Percentiles rank a stretch among this genome's conserved stretches.
Evolutionary conservation across 306 rosid species (phyloP).

Genomic region (Cucumis melo): DNA sequence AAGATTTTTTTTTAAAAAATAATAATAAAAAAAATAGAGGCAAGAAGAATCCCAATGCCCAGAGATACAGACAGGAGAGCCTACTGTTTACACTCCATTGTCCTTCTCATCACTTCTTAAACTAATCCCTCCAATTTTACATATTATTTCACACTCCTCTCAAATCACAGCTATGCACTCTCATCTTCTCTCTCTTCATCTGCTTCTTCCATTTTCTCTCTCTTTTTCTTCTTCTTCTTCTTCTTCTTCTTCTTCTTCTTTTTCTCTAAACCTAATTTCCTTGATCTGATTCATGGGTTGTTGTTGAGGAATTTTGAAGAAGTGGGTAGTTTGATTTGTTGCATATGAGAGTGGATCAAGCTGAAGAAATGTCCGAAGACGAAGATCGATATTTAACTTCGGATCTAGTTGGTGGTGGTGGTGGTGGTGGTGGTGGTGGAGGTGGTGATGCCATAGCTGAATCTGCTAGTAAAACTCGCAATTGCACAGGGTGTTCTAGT

Average conservation of each 20-base stretch:
- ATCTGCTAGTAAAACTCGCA: constrained; percentile 36
- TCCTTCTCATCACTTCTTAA: constrained; percentile 34
- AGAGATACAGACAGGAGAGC: constrained; percentile 48
- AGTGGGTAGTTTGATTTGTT: constrained; percentile 14
- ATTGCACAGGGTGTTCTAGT: constrained; percentile 17
- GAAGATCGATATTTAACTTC: constrained; percentile 49
- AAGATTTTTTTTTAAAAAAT: background rate
- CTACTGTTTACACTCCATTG: constrained; percentile 29
- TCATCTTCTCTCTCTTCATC: background rate
- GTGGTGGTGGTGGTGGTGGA: constrained; percentile 17
- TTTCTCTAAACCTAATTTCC: constrained; percentile 7
- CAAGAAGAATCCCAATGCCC: constrained; percentile 56
- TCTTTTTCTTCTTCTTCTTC: background rate
- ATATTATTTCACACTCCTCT: constrained; percentile 7
- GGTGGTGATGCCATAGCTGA: constrained; percentile 24
- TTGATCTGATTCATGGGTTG: constrained; percentile 21
- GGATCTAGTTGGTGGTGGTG: constrained; percentile 32
- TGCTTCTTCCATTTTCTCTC: background rate
- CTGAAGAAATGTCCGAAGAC: constrained; percentile 43
- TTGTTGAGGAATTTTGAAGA: background rate
- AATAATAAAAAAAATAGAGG: background rate
- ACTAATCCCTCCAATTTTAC: constrained; percentile 19
- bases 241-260: background rate
- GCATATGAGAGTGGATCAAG: constrained; percentile 23
- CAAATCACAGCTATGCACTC: background rate